phyloP scores from a whole-genome alignment of 208 protist genomes.

The Giardia duodenalis region DNA sequence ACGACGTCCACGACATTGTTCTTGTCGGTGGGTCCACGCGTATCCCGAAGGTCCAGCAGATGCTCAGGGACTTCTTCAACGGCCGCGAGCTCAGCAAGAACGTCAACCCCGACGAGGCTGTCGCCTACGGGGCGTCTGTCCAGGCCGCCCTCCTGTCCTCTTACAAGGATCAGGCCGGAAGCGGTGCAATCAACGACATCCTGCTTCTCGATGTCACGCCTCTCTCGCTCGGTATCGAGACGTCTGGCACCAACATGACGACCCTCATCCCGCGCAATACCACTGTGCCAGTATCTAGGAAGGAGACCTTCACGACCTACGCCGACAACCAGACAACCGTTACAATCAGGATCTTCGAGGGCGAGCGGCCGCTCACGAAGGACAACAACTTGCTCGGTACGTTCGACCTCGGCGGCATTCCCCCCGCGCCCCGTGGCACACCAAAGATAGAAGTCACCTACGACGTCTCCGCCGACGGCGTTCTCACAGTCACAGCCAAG shows the following conservation, averaged over 20 bases:
- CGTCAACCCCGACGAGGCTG: constrained; percentile 92
- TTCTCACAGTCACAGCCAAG: constrained; percentile 83
- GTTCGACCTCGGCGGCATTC: constrained; percentile 67
- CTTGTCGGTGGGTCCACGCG: constrained; percentile 79
- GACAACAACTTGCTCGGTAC: constrained; percentile 68
- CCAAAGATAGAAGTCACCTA: constrained; percentile 87
- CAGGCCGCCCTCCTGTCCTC: constrained; percentile 74
- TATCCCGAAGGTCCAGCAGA: constrained; percentile 86
- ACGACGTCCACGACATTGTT: constrained; percentile 80
- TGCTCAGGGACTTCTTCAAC: constrained; percentile 84
- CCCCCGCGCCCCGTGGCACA: constrained; percentile 70
- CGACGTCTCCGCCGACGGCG: constrained; percentile 87
- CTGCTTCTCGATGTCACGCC: constrained; percentile 53
- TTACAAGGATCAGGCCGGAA: constrained; percentile 18
- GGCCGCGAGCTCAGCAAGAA: constrained; percentile 75
- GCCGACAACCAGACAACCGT: constrained; percentile 67
- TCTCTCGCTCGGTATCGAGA: constrained; percentile 52
- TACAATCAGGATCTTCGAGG: constrained; percentile 71
- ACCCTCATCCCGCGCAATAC: constrained; percentile 90
- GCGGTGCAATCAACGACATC: constrained; percentile 34
- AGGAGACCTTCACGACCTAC: constrained; percentile 72
- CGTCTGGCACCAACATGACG: constrained; percentile 53
- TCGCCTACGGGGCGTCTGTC: constrained; percentile 89
- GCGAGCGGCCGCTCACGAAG: constrained; percentile 63
- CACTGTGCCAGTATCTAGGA: constrained; percentile 85